Percentiles rank a stretch among this genome's conserved stretches.
These are phyloP conservation scores for Gryganskiella cystojenkinii DNA, from an alignment of 192 early-diverging fungal genomes.

Conservation along the genomic window DNA sequence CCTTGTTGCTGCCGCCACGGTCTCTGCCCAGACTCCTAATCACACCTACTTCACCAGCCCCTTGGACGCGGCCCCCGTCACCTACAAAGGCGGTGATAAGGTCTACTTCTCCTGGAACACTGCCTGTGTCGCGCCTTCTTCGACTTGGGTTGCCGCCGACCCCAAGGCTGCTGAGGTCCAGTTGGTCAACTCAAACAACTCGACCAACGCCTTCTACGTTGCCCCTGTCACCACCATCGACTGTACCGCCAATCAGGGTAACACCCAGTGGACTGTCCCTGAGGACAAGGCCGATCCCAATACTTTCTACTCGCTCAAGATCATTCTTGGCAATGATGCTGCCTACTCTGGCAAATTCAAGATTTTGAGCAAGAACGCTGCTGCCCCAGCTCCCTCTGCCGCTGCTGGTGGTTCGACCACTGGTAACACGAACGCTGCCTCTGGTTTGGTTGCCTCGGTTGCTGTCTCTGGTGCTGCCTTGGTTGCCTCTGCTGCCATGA, in stretches of 20 bases:
- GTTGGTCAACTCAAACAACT: conserved; percentile 30
- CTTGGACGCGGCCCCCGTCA: neutral
- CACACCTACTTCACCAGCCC: conserved; percentile 40
- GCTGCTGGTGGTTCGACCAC: neutral
- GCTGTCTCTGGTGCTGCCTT: neutral
- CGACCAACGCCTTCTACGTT: conserved; percentile 24
- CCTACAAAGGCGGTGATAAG: conserved; percentile 15
- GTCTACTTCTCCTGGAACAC: conserved; percentile 28
- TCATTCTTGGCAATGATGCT: conserved; percentile 4
- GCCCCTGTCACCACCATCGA: conserved; percentile 10
- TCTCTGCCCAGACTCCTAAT: conserved; percentile 14
- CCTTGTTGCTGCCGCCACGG: conserved; percentile 7
- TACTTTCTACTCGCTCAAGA: conserved; percentile 27
- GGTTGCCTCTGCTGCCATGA: conserved; percentile 12
- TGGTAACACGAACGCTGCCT: conserved; percentile 1
- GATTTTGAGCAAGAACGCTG: neutral
- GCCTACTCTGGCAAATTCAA: conserved; percentile 39
- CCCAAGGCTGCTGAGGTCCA: conserved; percentile 23
- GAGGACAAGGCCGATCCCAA: neutral
- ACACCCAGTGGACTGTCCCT: conserved; percentile 24
- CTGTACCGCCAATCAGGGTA: conserved; percentile 14
- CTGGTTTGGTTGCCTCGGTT: neutral
- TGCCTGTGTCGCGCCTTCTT: conserved; percentile 22
- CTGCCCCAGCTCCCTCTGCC: neutral
- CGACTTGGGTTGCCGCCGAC: neutral